Evolutionary conservation across 1,139 yeast species (phyloP).

Genomic region (Yamadazyma diospyri): DNA sequence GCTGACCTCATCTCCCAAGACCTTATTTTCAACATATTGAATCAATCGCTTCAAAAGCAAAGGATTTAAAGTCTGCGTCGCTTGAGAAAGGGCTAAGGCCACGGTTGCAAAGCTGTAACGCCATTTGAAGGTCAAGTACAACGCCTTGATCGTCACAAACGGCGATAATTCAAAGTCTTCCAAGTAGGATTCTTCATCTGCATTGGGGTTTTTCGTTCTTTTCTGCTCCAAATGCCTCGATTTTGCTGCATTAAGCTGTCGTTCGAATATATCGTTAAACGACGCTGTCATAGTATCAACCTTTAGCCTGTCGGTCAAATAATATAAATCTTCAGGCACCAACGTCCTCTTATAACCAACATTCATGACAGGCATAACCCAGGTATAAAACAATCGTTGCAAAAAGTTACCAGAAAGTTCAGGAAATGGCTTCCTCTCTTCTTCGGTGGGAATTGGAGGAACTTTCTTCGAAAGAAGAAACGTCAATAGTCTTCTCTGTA

Average conservation of each 20-base stretch:
- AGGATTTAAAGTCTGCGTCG: slow-evolving; percentile 26
- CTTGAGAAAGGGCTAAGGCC: slow-evolving; percentile 19
- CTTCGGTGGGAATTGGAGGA: slow-evolving; percentile 52
- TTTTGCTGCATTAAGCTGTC: slow-evolving; percentile 2
- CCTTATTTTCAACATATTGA: slow-evolving; percentile 23
- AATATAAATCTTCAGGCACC: slow-evolving; percentile 60
- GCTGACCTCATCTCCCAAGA: slow-evolving; percentile 20
- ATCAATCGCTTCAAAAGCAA: slow-evolving; percentile 29
- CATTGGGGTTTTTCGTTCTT: slow-evolving; percentile 6
- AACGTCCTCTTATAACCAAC: slow-evolving; percentile 69
- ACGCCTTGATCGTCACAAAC: slow-evolving; percentile 15
- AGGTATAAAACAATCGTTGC: slow-evolving; percentile 42
- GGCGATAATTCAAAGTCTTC: slow-evolving; percentile 8
- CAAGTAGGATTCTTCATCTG: slow-evolving; percentile 16
- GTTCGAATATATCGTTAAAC: slow-evolving; percentile 4
- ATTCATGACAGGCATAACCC: slow-evolving; percentile 57
- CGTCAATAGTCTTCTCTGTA: slow-evolving; percentile 19
- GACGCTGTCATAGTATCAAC: slow-evolving; percentile 42
- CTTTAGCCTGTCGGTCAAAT: slow-evolving; percentile 48
- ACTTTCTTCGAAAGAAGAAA: slow-evolving; percentile 24
- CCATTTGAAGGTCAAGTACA: slow-evolving; percentile 28
- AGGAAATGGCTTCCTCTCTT: slow-evolving; percentile 44
- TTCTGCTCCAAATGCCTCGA: slow-evolving; percentile 21
- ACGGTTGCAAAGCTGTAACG: slow-evolving; percentile 24
- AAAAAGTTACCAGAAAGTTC: slow-evolving; percentile 31